Base-by-base conservation (phyloP, 371 early-diverging fungal species). In the Lichtheimia ornata region DNA sequence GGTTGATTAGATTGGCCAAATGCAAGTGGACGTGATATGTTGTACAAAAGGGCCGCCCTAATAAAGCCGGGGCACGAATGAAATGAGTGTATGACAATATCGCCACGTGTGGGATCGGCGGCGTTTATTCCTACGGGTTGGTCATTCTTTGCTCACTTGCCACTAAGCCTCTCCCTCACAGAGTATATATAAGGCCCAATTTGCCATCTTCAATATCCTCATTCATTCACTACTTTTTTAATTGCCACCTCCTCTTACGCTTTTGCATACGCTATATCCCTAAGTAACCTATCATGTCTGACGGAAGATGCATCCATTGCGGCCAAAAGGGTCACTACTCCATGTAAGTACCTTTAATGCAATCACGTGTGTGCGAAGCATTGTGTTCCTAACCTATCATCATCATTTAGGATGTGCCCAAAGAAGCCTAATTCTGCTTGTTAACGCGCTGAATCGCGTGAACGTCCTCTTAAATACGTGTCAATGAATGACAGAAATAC, bases 301-400 rank as follows among this genome's bases (percentile, higher is more conserved):
- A 77, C 74, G 78, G 78, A 72, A 70, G 78, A 56, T 77, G 78
- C 60, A 77, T 77, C 59, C 78, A 77, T 51, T 77, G 78, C 67
- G 78, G 78, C 62, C 67, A 74, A 72, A 77, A 77, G 64, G 78
- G 78, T 50, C 78, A 77, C 57, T 77, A 77, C 58, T 77, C 78
- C 15, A 77, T 77, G 77, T 77, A 77, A 64, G 74, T 66, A 15
- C 22, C 30, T 47, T 1, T 40, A 20, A 42, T 30, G 7, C 7
- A 28, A 5, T 28, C 35, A 35, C 35, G 11, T 11, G 11, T 11
- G 11, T 35, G 9, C 11, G 9, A 35, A 35, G 35, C 35, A 35
- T 35, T 35, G 35, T 35, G 35, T 35, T 35, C 35, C 35, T 35
- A 9, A 35, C 9, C 4, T 35, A 11, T 2, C 2, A 35, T 35